Base-by-base conservation (phyloP, 2,329 filamentous ascomycete species). In the Cladophialophora exuberans region DNA sequence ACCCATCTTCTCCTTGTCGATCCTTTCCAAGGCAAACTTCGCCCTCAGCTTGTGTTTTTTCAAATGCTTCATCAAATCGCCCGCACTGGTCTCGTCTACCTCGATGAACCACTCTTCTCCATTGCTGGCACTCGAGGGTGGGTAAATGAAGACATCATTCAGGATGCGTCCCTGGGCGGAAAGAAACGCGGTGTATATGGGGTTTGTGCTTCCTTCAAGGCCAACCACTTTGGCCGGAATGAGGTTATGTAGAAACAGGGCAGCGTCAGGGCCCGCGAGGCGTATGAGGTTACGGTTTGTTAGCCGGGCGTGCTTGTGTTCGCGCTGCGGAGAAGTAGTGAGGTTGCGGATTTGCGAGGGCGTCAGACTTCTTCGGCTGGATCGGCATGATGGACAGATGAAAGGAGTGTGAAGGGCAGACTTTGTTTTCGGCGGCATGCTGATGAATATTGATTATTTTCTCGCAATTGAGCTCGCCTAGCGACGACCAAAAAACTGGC, bases 61-160 rank as follows among this genome's bases (percentile, higher is more conserved):
- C 54, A 99, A 77, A 71, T 94, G 90, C 62, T 82, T 84, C 56
- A 85, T 69, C 54, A 97, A 70, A 3, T 69, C 73, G 2, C 80
- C 73, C 0, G 83, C 83, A 65, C 91, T 83, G 3, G 74, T 75
- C 4, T 83, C 83, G 71, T 96, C 92, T 10, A 92, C 88, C 68
- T 99, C 94, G 56, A 99, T 79, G 55, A 96, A 72, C 77, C 88
- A 93, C 25, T 79, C 77, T 59, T 78, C 73, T 3, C 67, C 66
- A 66, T 60, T 83, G 25, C 42, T 18, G 2, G 10, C n/a, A 13
- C 20, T 22, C 4, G 33, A 9, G 74, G 70, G 62, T 0, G 85
- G 87, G 76, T 96, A 97, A 43, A 99, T 79, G 71, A 97, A 96
- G 48, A 91, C 88, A 73, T 99, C 94, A 75, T 93, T 83, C 38